Evolutionary conservation across 140 eudicot genomes (phyloP), one percentile per base, ranked within the genome.

Genomic region (Erigeron philadelphicus): DNA sequence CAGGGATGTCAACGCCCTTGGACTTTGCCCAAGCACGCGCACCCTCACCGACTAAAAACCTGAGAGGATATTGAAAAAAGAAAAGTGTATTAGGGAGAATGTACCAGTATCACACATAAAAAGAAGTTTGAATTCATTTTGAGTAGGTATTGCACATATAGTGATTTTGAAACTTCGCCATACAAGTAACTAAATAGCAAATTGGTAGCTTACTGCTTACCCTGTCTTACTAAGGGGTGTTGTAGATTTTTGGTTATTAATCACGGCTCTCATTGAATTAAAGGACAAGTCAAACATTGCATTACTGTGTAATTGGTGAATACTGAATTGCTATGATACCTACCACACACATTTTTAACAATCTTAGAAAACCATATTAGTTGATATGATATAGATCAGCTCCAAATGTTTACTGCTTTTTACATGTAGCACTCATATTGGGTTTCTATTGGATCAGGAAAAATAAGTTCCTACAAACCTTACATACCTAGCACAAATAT

Each of bases 41-140:
- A 70, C 99, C 97, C 61, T 85, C 91, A 47, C 99, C 99, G 67
- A 79, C 99, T 81, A 94, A 85, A 79, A 94, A 94, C 84, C 99
- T 94, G 76, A 64, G 54, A 43, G 40, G 21, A 77, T 76, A 67
- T 63, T 61, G 0, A 15, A 52, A 15, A 38, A 15, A 0, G 9
- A 38, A 12, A 69, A 19, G 6, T 49, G 45, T 19, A 65, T 62
- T 47, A 59, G 7, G 46, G 16, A 0, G 45, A 53, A n/a, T 16
- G 54, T 60, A 52, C 49, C 7, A 0, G 15, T 50, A 50, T 50
- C 57, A 54, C 60, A n/a, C 21, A 54, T 8, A 54, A 18, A 54
- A 53, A 52, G 25, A 53, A 16, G 7, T 53, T 53, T 12, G 18
- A 53, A 13, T 53, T 53, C 18, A 53, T 16, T 15, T 13, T 7